Percentiles rank a stretch among this genome's conserved stretches.
Conservation (phyloP, 1,284 basidiomycete genomes). For the Ustilago xerochloae region DNA sequence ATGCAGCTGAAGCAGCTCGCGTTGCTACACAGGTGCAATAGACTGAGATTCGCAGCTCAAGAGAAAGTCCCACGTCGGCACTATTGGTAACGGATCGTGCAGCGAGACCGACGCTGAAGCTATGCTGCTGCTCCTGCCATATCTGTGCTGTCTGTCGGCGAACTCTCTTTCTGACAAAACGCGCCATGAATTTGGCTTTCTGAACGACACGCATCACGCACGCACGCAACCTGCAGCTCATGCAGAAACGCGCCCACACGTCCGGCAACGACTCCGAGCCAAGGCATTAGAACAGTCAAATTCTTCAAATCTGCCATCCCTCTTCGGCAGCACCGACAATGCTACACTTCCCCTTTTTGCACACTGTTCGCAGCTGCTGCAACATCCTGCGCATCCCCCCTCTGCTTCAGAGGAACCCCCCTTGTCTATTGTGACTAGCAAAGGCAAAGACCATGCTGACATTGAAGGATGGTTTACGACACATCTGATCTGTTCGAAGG, state of each 20-base stretch:
- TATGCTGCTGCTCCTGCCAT: conserved; percentile 1
- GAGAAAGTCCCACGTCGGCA: background rate
- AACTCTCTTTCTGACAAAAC: background rate
- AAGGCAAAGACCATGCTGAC: too few species aligned
- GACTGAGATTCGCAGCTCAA: too few species aligned
- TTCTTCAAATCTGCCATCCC: background rate
- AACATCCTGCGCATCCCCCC: too few species aligned
- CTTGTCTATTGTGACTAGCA: too few species aligned
- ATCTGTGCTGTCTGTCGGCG: conserved; percentile 1
- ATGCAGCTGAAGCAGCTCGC: too few species aligned
- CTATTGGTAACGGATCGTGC: conserved; percentile 2
- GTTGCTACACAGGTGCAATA: too few species aligned
- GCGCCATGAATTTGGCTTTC: background rate
- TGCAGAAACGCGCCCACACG: conserved; percentile 22
- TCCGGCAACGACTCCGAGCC: conserved; percentile 19
- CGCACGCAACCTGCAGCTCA: conserved; percentile 15
- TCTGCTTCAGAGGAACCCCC: too few species aligned
- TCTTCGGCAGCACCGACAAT: conserved; percentile 6
- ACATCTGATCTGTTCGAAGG: too few species aligned
- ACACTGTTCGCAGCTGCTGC: too few species aligned
- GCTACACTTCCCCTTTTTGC: too few species aligned
- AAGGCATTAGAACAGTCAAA: conserved; percentile 5
- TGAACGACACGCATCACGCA: background rate
- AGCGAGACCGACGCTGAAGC: background rate
- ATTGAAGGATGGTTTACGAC: too few species aligned